Base-by-base conservation (phyloP, 495 filamentous ascomycete genomes). In the Letharia columbiana region DNA sequence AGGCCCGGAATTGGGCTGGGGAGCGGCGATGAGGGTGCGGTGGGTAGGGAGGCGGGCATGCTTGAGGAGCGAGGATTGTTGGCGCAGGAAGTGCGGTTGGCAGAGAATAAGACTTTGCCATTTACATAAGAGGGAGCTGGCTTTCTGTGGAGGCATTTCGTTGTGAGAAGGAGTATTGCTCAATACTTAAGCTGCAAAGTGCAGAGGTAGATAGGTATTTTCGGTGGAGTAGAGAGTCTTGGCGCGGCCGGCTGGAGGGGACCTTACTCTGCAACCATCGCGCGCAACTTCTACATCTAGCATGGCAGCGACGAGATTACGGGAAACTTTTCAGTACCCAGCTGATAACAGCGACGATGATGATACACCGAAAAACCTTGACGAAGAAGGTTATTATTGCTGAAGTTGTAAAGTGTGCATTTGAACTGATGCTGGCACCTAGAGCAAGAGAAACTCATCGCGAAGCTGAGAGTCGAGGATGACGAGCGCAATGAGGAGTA, bases 391-490 rank as follows among this genome's bases (percentile, higher is more conserved):
- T 86, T 59, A 63, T 65, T 57, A 33, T 33, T 42, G 63, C 62
- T 63, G 59, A 10, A 7, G 35, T 6, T 28, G 4, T 45, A 62
- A 66, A 66, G 57, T 35, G 17, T 31, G 5, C 44, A 41, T 12
- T 62, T 23, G 23, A 50, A 65, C 37, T 54, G 18, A 68, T 52
- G 57, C 69, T 72, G 40, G 74, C 59, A 45, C 70, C 47, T 64
- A 84, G 87, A 91, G 72, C 90, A 94, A 78, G 90, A 92, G 70
- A 73, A 76, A 60, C 76, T 91, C 0, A 92, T 94, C 68, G 65
- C 72, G 15, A 70, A 75, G 66, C 80, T 92, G 28, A 73, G 80
- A 44, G 59, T 49, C 23, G 77, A 88, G 69, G 86, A 91, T 77
- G 76, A 79, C 45, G 66, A 69, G 33, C 81, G 81, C 62, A 89